These are phyloP conservation scores for Naematelia aurantialba DNA, from an alignment of 768 basidiomycete genomes.

Conservation along the genomic window DNA sequence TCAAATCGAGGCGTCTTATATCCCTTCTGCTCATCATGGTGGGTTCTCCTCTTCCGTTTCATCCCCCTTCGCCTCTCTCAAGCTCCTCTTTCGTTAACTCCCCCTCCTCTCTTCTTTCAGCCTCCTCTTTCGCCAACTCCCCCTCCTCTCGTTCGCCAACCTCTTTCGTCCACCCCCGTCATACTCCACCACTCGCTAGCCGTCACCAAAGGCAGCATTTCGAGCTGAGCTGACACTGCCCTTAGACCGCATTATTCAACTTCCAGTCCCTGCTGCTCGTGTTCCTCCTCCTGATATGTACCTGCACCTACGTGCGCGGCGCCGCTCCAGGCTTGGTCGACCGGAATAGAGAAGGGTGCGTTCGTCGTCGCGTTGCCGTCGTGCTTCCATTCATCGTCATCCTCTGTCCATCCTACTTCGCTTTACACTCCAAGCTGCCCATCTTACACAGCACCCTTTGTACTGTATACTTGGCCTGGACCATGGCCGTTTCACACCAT, in stretches of 20 bases:
- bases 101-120: too few relatives aligned
- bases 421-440: background rate
- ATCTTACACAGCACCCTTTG: background rate
- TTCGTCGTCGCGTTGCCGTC: background rate
- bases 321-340: constrained; percentile 87
- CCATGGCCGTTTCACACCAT: background rate
- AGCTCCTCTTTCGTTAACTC: too few relatives aligned
- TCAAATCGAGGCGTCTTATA: too few relatives aligned
- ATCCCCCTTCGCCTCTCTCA: too few relatives aligned
- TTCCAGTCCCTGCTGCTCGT: constrained; percentile 93
- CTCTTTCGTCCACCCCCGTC: too few relatives aligned
- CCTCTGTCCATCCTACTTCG: background rate
- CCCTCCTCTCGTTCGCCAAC: too few relatives aligned
- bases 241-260: constrained; percentile 90
- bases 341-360: constrained; percentile 88
- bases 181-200: too few relatives aligned
- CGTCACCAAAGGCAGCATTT: too few relatives aligned
- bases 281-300: constrained; percentile 89
- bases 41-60: too few relatives aligned
- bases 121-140: too few relatives aligned
- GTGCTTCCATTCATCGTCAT: background rate
- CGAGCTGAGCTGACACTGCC: too few relatives aligned
- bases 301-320: constrained; percentile 90
- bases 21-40: too few relatives aligned
- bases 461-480: background rate